Evolutionary conservation across 176 grass and related monocot species (phyloP).

Genomic region (Chrysopogon serrulatus): DNA sequence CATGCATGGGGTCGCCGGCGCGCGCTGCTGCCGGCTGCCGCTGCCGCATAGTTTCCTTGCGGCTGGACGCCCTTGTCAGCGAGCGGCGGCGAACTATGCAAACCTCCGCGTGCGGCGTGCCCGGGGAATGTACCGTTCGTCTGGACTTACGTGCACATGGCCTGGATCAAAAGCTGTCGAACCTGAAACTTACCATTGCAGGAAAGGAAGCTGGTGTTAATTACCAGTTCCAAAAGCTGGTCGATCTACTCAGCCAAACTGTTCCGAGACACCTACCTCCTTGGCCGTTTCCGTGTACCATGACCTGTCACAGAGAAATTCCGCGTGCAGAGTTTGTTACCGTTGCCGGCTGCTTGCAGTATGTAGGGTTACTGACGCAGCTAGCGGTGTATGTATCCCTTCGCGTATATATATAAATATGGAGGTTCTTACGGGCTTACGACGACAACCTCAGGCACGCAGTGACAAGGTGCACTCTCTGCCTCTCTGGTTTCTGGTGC

Average conservation of each 20-base stretch:
- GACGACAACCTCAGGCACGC: not conserved
- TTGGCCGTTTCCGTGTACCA: slow-evolving; percentile 11
- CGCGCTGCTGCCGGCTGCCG: not conserved
- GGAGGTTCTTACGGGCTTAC: not conserved
- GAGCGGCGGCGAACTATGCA: slow-evolving; percentile 1
- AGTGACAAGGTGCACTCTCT: too few species aligned
- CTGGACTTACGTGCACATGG: not conserved
- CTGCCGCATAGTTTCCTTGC: not conserved
- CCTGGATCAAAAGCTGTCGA: too few species aligned
- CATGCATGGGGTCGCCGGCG: not conserved
- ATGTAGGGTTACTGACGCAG: not conserved
- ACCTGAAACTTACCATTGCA: not conserved
- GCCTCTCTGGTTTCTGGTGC: too few species aligned
- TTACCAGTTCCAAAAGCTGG: not conserved
- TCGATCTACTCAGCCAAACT: slow-evolving; percentile 3
- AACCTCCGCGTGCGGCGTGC: not conserved
- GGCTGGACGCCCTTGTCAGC: slow-evolving; percentile 19
- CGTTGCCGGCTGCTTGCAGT: not conserved
- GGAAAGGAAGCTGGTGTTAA: not conserved
- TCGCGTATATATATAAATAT: slow-evolving; percentile 21
- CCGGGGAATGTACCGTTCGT: not conserved
- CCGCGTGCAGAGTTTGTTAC: not conserved
- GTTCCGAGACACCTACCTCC: not conserved
- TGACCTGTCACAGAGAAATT: slow-evolving; percentile 3
- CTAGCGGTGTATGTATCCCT: not conserved